Evolutionary conservation across 225 moss, liverwort and hornwort genomes (phyloP).

Genomic region (Anthoceros angustus): DNA sequence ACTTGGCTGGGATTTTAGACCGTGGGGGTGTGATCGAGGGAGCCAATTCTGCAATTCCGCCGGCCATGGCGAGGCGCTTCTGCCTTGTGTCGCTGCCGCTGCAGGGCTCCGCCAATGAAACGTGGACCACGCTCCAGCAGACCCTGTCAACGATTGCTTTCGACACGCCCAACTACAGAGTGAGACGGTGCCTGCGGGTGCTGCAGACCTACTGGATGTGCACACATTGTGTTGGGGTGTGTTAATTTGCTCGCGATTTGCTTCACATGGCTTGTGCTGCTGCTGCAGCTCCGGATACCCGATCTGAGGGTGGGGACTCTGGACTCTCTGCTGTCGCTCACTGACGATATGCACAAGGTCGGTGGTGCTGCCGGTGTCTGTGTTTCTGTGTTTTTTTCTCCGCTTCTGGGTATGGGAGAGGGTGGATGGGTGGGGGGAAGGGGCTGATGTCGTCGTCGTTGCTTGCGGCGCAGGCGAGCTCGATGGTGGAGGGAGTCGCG

Average conservation of each 20-base stretch:
- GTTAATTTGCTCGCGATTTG: neutral
- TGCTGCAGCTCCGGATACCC: conserved; percentile 77
- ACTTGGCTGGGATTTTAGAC: too few species aligned
- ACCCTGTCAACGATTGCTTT: conserved; percentile 21
- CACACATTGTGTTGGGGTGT: neutral
- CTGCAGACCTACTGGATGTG: conserved; percentile 1
- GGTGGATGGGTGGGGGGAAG: neutral
- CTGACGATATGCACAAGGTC: conserved; percentile 85
- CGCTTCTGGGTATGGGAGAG: neutral
- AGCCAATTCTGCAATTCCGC: neutral
- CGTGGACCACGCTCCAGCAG: conserved; percentile 23
- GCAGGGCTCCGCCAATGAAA: conserved; percentile 14
- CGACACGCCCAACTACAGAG: conserved; percentile 23
- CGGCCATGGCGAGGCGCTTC: neutral
- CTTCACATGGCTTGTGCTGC: neutral
- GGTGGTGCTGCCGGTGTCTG: conserved; percentile 5
- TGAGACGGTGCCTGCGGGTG: conserved; percentile 5
- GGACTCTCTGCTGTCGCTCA: conserved; percentile 80
- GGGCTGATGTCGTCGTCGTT: too few species aligned
- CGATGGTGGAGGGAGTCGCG: neutral
- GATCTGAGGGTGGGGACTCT: conserved; percentile 83
- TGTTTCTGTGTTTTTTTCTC: neutral
- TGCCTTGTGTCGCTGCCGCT: conserved; percentile 24
- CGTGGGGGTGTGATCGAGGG: too few species aligned
- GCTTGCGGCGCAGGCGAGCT: neutral